Conservation (phyloP, 2,329 filamentous ascomycete genomes). For the Aspergillus pseudoviridinutans region DNA sequence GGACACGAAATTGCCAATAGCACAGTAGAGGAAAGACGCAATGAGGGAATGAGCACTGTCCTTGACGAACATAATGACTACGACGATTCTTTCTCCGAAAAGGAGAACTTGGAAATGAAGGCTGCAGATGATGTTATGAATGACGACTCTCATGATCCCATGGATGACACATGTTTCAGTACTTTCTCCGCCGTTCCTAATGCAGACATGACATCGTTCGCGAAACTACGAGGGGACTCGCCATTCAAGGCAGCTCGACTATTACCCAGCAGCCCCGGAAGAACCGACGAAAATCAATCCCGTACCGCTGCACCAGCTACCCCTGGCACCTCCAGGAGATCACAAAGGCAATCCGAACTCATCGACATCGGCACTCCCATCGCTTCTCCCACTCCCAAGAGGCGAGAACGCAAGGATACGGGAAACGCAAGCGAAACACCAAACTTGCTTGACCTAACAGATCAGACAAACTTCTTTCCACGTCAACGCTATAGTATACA, state of each 20-base stretch:
- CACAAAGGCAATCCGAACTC: constrained; percentile 21
- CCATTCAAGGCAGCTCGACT: constrained; percentile 49
- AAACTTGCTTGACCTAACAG: constrained; percentile 84
- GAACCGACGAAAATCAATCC: constrained; percentile 18
- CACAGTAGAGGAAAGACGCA: constrained; percentile 34
- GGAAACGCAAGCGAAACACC: constrained; percentile 57
- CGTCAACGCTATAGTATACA: constrained; percentile 45
- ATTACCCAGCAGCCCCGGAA: constrained; percentile 39
- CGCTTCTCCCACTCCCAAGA: constrained; percentile 48
- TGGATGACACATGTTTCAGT: constrained; percentile 60
- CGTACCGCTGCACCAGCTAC: constrained; percentile 32
- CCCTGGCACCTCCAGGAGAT: constrained; percentile 47
- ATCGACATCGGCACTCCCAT: constrained; percentile 33
- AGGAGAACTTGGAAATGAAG: constrained; percentile 19
- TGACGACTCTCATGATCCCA: constrained; percentile 31
- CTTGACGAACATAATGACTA: constrained; percentile 21
- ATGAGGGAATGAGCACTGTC: constrained; percentile 43
- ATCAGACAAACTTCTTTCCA: constrained; percentile 61
- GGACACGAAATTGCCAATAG: constrained; percentile 29
- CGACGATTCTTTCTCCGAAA: constrained; percentile 17
- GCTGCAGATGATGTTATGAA: constrained; percentile 26
- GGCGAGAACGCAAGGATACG: constrained; percentile 43
- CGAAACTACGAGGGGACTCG: constrained; percentile 62
- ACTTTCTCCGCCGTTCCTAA: constrained; percentile 80
- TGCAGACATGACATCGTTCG: constrained; percentile 74